Conservation (phyloP, 345 rosid species). For the Jatropha curcas region DNA sequence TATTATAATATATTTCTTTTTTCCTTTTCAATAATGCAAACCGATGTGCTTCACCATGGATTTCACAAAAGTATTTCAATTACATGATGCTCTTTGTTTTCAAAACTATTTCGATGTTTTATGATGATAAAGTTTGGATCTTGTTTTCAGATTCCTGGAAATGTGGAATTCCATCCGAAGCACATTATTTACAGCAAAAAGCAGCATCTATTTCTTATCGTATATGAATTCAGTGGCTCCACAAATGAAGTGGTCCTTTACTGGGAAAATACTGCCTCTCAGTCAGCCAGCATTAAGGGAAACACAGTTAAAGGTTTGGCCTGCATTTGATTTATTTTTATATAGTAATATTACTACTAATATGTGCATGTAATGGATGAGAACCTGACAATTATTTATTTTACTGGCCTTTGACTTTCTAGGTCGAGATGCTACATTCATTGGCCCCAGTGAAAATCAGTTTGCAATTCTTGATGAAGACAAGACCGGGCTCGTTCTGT, state of each 20-base stretch:
- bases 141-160: constrained; percentile 70
- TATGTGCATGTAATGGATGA: background rate
- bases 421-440: constrained; percentile 94
- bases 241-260: constrained; percentile 85
- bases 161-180: constrained; percentile 76
- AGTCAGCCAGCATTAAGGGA: constrained; percentile 69
- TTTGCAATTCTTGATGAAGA: constrained; percentile 95
- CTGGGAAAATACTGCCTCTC: constrained; percentile 80
- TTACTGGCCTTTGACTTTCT: constrained; percentile 13
- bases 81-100: background rate
- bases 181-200: constrained; percentile 68
- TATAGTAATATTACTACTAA: background rate
- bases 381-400: background rate
- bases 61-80: background rate
- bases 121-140: constrained; percentile 4
- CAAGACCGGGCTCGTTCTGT: constrained; percentile 77
- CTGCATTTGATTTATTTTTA: constrained; percentile 17
- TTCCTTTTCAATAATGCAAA: background rate
- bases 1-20: constrained; percentile 16
- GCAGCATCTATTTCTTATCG: constrained; percentile 74
- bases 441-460: constrained; percentile 81
- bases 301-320: constrained; percentile 77
- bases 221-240: constrained; percentile 83
- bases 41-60: constrained; percentile 11
- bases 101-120: constrained; percentile 2